Evolutionary conservation across 345 rosid species (phyloP), one percentile per base, ranked within the genome.

Genomic region (Aurinia saxatilis): DNA sequence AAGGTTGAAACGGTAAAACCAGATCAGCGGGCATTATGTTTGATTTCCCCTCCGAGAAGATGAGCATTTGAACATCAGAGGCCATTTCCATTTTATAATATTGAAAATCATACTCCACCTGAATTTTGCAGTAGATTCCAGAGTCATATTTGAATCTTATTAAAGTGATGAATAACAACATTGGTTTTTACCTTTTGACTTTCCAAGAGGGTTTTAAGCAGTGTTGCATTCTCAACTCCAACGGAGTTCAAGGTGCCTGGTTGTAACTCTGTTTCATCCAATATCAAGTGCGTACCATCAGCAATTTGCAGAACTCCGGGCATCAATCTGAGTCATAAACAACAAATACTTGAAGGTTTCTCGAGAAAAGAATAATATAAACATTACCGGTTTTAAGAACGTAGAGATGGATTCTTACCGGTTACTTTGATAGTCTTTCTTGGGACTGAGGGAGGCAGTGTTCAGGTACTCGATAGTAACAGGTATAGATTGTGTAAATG

Each of bases 21-120:
- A 87, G 15, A 79, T 90, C 97, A 9, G 96, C 85, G 0, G 97
- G 99, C 60, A 90, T 48, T 27, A 87, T 90, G 72, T 90, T 90
- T 3, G 99, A 93, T 57, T 90, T 93, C 36, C 91, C 96, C 70
- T 90, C 86, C 0, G 99, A 90, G 68, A 82, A 77, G 30, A 87
- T 30, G 60, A 90, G 85, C 75, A 93, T 56, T 61, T 81, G 96
- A 56, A 86, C 74, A 79, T 93, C 95, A 27, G 99, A 80, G 3
- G 80, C 50, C 91, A 90, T 84, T 42, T 90, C 96, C 95, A 90
- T 84, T 70, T 85, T 84, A 56, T 90, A 87, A 77, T 80, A 93
- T 64, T 80, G 74, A 54, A 93, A 93, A 71, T 90, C 93, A 68
- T 90, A 93, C 52, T 82, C 95, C 38, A 90, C 90, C 99, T 90